phyloP scores from a whole-genome alignment of 163 green algal species.

The Chloromonas sp. region DNA sequence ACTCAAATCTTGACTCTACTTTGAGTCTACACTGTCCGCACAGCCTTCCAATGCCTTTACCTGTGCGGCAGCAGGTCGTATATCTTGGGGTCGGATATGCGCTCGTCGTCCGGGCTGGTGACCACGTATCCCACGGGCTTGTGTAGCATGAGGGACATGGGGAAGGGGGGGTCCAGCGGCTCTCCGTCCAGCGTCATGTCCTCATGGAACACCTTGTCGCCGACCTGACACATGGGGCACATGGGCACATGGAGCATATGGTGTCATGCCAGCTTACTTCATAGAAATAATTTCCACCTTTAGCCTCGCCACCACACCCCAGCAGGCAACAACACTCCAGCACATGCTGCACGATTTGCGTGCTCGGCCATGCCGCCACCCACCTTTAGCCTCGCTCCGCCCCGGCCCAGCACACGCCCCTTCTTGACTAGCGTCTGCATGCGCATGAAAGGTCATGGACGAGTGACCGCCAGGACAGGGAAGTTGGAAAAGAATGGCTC shows the following conservation, averaged over 20 bases:
- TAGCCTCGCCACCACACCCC: no score
- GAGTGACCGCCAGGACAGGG: no score
- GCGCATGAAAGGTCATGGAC: no score
- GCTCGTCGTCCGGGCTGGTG: constrained; percentile 45
- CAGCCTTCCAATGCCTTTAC: constrained; percentile 7
- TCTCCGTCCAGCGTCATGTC: constrained; percentile 45
- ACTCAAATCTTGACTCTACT: no score
- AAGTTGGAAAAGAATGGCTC: no score
- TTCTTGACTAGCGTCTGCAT: neutral
- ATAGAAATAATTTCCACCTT: no score
- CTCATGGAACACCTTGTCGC: neutral
- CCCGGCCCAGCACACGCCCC: neutral
- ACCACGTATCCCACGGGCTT: constrained; percentile 48
- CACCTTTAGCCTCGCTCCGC: neutral
- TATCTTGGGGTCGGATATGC: constrained; percentile 36
- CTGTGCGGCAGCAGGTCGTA: constrained; percentile 57
- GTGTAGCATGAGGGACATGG: constrained; percentile 41
- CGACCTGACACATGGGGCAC: neutral
- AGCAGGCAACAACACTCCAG: no score
- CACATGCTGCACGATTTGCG: no score
- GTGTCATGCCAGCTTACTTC: no score
- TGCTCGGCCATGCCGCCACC: neutral
- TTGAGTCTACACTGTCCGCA: no score
- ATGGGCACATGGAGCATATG: no score
- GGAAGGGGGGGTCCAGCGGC: constrained; percentile 37